These are phyloP conservation scores for Arabidopsis suecica DNA, from an alignment of 345 rosid genomes.

Conservation along the genomic window DNA sequence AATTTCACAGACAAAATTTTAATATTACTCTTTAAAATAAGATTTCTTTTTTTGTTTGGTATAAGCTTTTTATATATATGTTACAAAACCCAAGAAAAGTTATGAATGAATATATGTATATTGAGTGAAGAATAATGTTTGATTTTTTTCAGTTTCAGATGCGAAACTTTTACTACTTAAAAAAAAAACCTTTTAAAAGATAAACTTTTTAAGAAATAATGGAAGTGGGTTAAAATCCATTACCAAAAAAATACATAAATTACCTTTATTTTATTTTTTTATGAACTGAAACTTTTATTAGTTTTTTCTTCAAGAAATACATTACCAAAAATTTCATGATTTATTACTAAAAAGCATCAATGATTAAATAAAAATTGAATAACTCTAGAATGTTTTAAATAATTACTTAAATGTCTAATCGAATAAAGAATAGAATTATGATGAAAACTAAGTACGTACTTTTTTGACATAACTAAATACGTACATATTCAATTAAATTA, in stretches of 20 bases:
- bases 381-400: not conserved
- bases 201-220: not conserved
- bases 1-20: not conserved
- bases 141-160: not conserved
- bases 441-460: no score
- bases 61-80: no score
- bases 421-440: no score
- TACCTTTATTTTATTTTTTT: no score
- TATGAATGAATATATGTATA: not conserved
- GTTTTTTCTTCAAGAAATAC: not conserved
- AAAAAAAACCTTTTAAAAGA: not conserved
- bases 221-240: not conserved
- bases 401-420: not conserved
- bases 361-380: not conserved
- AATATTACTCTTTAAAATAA: not conserved
- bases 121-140: not conserved
- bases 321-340: not conserved
- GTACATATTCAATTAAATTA: no score
- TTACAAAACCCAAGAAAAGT: not conserved
- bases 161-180: not conserved
- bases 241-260: no score
- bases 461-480: no score
- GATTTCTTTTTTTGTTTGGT: not conserved
- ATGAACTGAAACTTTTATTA: not conserved
- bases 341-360: not conserved